Evolutionary conservation across 805 yeast species (phyloP).

Genomic region (Spathaspora girioi): DNA sequence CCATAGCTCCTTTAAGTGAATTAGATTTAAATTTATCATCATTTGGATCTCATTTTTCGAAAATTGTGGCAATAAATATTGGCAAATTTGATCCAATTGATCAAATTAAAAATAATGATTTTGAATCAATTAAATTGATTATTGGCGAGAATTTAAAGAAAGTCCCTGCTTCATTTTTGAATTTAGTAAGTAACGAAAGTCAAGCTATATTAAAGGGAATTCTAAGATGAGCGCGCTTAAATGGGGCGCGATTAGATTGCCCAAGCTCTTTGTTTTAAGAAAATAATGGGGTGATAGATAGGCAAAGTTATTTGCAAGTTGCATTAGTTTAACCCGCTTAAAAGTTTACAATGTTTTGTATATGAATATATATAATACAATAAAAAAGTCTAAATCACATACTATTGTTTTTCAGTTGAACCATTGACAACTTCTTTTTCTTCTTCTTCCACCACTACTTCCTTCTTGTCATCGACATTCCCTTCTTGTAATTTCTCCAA

Average conservation of each 20-base stretch:
- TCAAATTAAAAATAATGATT: conserved; percentile 39
- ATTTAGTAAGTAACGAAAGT: conserved; percentile 16
- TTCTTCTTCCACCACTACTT: background rate
- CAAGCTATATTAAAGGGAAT: conserved; percentile 8
- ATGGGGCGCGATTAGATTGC: background rate
- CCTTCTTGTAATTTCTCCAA: conserved; percentile 35
- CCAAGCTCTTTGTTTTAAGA: no score
- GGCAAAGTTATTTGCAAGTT: no score
- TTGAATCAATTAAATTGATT: conserved; percentile 21
- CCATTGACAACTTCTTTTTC: background rate
- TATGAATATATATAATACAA: background rate
- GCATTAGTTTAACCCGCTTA: no score
- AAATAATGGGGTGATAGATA: no score
- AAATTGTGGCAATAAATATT: conserved; percentile 57
- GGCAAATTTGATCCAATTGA: conserved; percentile 71
- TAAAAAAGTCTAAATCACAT: background rate
- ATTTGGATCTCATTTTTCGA: conserved; percentile 85
- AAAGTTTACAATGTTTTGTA: no score
- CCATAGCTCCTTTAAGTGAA: conserved; percentile 33
- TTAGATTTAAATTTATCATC: conserved; percentile 56
- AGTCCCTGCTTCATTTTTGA: conserved; percentile 22
- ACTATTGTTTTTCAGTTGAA: background rate
- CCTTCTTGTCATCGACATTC: conserved; percentile 19
- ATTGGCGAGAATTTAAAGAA: conserved; percentile 24
- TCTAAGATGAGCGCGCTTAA: background rate